Evolutionary conservation across 2,329 filamentous ascomycete genomes (phyloP).

Genomic region (Clarireedia monteithiana): DNA sequence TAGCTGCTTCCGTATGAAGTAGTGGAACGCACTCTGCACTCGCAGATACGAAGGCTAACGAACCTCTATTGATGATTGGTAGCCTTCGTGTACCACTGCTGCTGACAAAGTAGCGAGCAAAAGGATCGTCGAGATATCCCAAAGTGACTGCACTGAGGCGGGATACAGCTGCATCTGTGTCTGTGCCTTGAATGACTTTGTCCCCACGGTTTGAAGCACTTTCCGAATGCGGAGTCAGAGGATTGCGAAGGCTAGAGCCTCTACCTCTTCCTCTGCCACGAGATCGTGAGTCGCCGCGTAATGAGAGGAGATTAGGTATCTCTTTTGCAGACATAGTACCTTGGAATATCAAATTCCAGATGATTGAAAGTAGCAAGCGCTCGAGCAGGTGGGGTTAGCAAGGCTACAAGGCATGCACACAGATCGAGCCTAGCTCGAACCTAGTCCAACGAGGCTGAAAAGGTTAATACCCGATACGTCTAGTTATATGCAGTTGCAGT

Average conservation of each 20-base stretch:
- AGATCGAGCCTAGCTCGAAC: too few relatives aligned
- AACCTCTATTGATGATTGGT: constrained; percentile 92
- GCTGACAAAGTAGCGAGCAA: constrained; percentile 61
- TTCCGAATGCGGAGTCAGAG: constrained; percentile 4
- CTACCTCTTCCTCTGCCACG: constrained; percentile 36
- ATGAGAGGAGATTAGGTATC: constrained; percentile 71
- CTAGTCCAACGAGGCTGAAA: too few relatives aligned
- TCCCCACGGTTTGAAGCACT: constrained; percentile 40
- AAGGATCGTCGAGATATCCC: constrained; percentile 79
- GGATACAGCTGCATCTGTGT: constrained; percentile 84
- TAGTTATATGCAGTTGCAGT: too few relatives aligned
- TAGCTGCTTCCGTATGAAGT: not conserved
- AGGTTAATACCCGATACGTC: too few relatives aligned
- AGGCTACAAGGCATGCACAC: too few relatives aligned
- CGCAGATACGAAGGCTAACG: constrained; percentile 17
- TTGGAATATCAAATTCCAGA: not conserved
- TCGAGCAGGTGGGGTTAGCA: too few relatives aligned
- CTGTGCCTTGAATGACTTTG: constrained; percentile 75
- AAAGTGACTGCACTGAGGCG: constrained; percentile 79
- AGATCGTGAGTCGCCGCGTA: constrained; percentile 38
- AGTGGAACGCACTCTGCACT: constrained; percentile 1
- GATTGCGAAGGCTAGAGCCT: constrained; percentile 33
- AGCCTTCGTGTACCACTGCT: constrained; percentile 55
- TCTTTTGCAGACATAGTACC: constrained; percentile 57
- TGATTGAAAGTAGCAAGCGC: not conserved